Evolutionary conservation across 2,329 filamentous ascomycete genomes (phyloP), one percentile per base, ranked within the genome.

Genomic region (Ascomycota sp.): DNA sequence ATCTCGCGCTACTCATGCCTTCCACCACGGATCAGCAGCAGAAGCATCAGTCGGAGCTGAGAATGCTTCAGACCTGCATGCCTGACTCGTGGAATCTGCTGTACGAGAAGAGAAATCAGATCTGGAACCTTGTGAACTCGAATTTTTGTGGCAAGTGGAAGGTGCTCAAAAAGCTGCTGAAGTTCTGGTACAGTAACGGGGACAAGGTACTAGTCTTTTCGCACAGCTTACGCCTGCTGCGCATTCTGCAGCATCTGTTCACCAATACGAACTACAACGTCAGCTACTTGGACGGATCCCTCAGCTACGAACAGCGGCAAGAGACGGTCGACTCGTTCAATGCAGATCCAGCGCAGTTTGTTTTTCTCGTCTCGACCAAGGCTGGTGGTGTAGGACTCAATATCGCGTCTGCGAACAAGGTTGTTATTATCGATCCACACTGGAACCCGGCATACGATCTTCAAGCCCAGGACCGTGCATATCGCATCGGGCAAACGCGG

Each of bases 61-160:
- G 72, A 29, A 73, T 71, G 41, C 66, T 98, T 2, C 64, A 79
- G 47, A 65, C 70, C 2, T 82, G 80, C 35, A 59, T 84, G 11
- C 86, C 89, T 0, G 62, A 76, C 27, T 59, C 62, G 2, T 93
- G 82, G 80, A 61, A 72, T 44, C 58, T 72, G 13, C 60, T 92
- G 0, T 89, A 83, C 47, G 59, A 61, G 9, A 69, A 76, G 13
- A 68, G 81, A 30, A 81, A 92, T 43, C 80, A 72, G 7, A 76
- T 95, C 37, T 55, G 79, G 33, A 78, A 76, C 43, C 75, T 83
- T 33, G 76, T 83, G 1, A 83, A 92, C 43, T 76, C 81, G 0
- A 78, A 91, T 37, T 93, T 84, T 42, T 98, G 89, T 47, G 89
- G 89, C 4, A 98, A 98, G 54, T 98, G 89, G 89, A 83, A 81